Base-by-base conservation (phyloP, 495 filamentous ascomycete species). In the Podospora didyma region DNA sequence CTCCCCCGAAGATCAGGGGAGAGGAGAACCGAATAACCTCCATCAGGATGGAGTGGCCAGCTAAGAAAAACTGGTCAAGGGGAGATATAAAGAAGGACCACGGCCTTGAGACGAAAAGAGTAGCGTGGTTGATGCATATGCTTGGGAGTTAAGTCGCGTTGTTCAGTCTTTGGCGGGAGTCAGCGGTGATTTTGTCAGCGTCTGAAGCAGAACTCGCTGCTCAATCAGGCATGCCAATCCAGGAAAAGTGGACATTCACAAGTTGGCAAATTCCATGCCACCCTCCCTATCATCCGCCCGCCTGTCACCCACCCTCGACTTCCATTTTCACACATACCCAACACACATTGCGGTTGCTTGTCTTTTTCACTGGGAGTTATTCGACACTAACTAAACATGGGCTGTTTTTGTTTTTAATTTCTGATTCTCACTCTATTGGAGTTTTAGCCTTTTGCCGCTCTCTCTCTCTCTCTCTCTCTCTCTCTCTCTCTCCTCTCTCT, bases 291-390 rank as follows among this genome's bases (percentile, higher is more conserved):
- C n/a, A 31, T 31, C 26, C 4, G 3, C 26, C 26, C 9, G 26
- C 26, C 26, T 31, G 26, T 31, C 26, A 31, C 26, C 9, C 26
- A 31, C 26, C 26, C 3, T 9, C 26, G 4, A 4, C 26, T 31
- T 31, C 26, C 56, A 53, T 64, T 61, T 39, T 31, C 26, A 31
- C 26, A 31, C 26, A 31, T 31, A 31, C 26, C 26, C 26, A 31
- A 3, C 26, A 31, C 26, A 31, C 26, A 31, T 31, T 9, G 26
- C 26, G 26, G 26, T 9, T 31, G 26, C n/a, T 20, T n/a, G 59
- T 57, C 47, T 49, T 62, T 54, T 45, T 56, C 51, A 20, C 55
- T 55, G 53, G 61, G 61, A 61, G 58, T 58, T 62, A 56, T 56
- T 64, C 60, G 53, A 65, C 19, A 57, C 56, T 31, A 31, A 57